Evolutionary conservation across 371 early-diverging fungal species (phyloP), one percentile per base, ranked within the genome.

Genomic region (Thermomucor indicae-seudaticae): DNA sequence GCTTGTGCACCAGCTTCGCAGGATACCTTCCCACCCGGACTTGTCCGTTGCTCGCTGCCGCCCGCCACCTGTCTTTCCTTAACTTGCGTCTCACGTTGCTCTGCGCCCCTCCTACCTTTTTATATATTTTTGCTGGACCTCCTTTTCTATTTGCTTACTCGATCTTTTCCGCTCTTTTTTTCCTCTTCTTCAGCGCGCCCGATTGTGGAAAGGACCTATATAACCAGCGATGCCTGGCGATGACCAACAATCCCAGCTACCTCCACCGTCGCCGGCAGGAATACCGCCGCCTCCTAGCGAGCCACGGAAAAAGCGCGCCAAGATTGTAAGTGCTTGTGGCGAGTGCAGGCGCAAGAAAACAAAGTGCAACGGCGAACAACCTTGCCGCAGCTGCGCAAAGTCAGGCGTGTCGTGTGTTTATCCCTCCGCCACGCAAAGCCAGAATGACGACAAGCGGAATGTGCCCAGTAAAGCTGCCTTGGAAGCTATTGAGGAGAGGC

Each of bases 341-440:
- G 72, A 72, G 45, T 79, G 79, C 43, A 64, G 79, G 34, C 72
- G 76, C 16, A 70, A 70, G 60, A 79, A 79, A 53, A 74, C 73
- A 20, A 75, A 75, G 53, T 79, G 79, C 50, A 76, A 83, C 59
- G 83, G 83, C 23, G 72, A 72, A 43, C 68, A 70, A 23, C 84
- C 84, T 11, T 83, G 84, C 51, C 66, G 75, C n/a, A 79, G 75
- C 57, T 83, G 84, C 49, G 65, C 67, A 58, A 77, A 78, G 48
- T 72, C 76, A 32, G 60, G 53, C 4, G 69, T 67, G 8, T 52
- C 60, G 10, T 81, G 82, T 51, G 51, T 63, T 19, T 81, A 81
- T 44, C 78, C 78, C 6, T 51, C 54, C 4, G 54, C 61, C 5
- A 51, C 62, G 6, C 51, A 64, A n/a, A 44, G 37, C 20, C 51